Base-by-base conservation (phyloP, 257 asterid species). In the Plantago ovata region DNA sequence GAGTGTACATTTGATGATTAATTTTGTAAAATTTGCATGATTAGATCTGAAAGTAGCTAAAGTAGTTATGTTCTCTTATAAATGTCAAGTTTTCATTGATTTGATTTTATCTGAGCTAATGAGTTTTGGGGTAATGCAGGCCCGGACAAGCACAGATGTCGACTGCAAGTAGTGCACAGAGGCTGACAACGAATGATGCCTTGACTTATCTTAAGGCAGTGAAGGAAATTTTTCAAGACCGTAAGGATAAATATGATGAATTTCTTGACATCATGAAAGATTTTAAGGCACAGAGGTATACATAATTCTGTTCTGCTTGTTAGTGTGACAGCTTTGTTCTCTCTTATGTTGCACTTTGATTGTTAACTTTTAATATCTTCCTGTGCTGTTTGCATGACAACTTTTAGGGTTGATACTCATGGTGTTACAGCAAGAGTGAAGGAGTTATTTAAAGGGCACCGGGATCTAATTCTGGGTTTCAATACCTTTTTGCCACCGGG, bases 181-280 rank as follows among this genome's bases (percentile, higher is more conserved):
- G 69, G 73, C 79, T 92, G 67, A 88, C 95, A 47, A 79, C 90
- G 56, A 71, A 66, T 54, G 96, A 89, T 48, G 99, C 97, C 61
- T 73, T 86, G 80, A 47, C 81, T 4, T 94, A 89, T 83, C 91
- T 94, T 65, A 84, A 79, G 68, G 64, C 69, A 10, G 94, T 94
- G 57, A 89, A 77, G 78, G 92, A 86, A 48, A 77, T 65, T 51
- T 94, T 94, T 79, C 82, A 77, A 61, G 94, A 85, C 68, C 79
- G 64, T 62, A 82, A 61, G 75, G 94, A 86, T 68, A 84, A 76
- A 70, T 94, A 94, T 40, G 82, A 83, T 20, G 83, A 83, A n/a
- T 94, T 94, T 71, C 94, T 94, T 63, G 96, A 81, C 20, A 86
- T 94, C 69, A 94, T 94, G 99, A 89, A 86, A 79, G 90, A 86